Evolutionary conservation across 1,139 yeast species (phyloP), one percentile per base, ranked within the genome.

Genomic region (Schwanniomyces etchellsii): DNA sequence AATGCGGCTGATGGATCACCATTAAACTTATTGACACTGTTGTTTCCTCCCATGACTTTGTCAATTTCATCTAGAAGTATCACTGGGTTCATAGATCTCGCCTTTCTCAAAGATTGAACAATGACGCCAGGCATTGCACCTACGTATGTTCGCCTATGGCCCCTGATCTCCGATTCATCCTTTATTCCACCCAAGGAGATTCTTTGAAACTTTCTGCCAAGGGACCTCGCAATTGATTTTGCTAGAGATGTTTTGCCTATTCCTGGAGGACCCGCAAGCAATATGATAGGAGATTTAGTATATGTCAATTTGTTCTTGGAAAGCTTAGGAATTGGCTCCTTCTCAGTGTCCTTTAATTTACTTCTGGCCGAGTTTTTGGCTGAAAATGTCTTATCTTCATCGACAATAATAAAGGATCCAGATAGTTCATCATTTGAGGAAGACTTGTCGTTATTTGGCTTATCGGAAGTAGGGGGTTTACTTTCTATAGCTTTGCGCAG

Each of bases 1-100:
- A 88, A 64, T 0, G 96, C 96, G 20, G 95, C 95, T 10, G 91
- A 81, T 1, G 96, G 96, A 48, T 88, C 95, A 2, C 96, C 96
- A 44, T 82, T 84, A 29, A 70, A 56, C 37, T 69, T 64, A 23
- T 64, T 64, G 3, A 60, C 72, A 15, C 67, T 65, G 41, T 52
- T 65, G 37, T 57, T 57, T 1, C 81, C 83, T 12, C 78, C 78
- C 33, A 80, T 70, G 5, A 89, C 77, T 55, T 88, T 88, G 56
- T 88, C 96, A 39, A 88, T 80, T 53, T 88, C 96, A 55, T 88
- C 96, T 33, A 88, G 64, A 32, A 88, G 63, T 36, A 88, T 83
- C n/a, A 88, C 84, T 0, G 96, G 96, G 47, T 86, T 86, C 81
- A 81, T 80, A 0, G 84, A 71, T 23, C 86, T 75, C 1, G 89